Evolutionary conservation across 225 moss, liverwort and hornwort genomes (phyloP), one percentile per base, ranked within the genome.

Genomic region (Sphagnum contortum): DNA sequence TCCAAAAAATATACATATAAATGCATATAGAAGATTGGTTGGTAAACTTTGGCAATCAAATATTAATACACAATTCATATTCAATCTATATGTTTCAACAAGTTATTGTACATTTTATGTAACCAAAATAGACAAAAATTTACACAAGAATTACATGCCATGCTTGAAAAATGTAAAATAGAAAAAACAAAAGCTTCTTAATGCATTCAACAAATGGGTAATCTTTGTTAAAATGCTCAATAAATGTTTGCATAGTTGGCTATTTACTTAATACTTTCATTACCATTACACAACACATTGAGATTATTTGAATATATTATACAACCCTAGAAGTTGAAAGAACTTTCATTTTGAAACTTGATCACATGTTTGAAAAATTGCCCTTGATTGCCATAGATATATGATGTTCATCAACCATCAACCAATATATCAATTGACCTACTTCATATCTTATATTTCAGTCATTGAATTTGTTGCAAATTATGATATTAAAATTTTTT

Each of bases 51-150:
- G 46, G 12, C 46, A 45, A 8, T 47, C 55, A 56, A 66, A 66
- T 66, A 55, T 2, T 2, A 9, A 66, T 10, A 11, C 11, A 8
- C 55, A 66, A 47, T 66, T 46, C 51, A 57, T 65, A 2, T 14
- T 65, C 2, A n/a, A 65, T 65, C 51, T 14, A 8, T 65, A 13
- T 29, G 12, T 2, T 1, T 1, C 45, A 66, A 11, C 56, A 12
- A 57, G 4, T 4, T 66, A 66, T 52, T 66, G 55, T 52, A 66
- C 64, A 44, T 64, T 29, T 14, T 51, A 64, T 64, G 3, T 64
- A 45, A 64, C 44, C 51, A 64, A 64, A 51, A 12, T 64, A 52
- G 64, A 64, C 14, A 64, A 44, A 53, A 6, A 14, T 50, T 64
- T 4, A 64, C 64, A 44, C 51, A 45, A 6, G 64, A 64, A 51